phyloP scores from a whole-genome alignment of 768 basidiomycete genomes.

The Gloeophyllum trabeum region DNA sequence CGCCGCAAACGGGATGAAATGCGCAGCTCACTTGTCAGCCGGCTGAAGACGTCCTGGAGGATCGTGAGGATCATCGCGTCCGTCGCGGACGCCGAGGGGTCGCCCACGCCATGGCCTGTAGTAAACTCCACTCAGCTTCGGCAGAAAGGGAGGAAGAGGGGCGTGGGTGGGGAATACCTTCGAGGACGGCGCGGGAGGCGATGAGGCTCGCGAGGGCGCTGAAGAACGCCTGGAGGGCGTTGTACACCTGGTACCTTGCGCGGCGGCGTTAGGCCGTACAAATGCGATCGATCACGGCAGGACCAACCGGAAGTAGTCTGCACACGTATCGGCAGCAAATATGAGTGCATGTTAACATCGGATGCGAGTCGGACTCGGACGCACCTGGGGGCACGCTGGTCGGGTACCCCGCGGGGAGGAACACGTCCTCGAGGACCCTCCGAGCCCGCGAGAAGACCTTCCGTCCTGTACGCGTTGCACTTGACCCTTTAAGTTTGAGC shows the following conservation, averaged over 20 bases:
- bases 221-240: slow-evolving; percentile 60
- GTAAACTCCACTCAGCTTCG: background rate
- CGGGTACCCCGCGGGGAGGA: slow-evolving; percentile 55
- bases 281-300: too few species aligned
- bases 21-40: slow-evolving; percentile 43
- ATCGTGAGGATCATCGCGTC: slow-evolving; percentile 53
- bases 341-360: background rate
- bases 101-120: slow-evolving; percentile 61
- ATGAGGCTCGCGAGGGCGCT: slow-evolving; percentile 53
- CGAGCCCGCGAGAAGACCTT: too few species aligned
- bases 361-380: background rate
- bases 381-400: slow-evolving; percentile 48
- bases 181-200: slow-evolving; percentile 55
- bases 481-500: too few species aligned
- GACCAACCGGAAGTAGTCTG: slow-evolving; percentile 46
- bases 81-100: slow-evolving; percentile 54
- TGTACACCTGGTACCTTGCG: slow-evolving; percentile 56
- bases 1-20: background rate
- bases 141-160: background rate
- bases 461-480: too few species aligned
- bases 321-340: background rate
- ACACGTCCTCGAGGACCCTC: slow-evolving; percentile 29
- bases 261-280: too few species aligned
- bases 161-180: slow-evolving; percentile 34
- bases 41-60: slow-evolving; percentile 53